These are phyloP conservation scores for Apiospora koreana DNA, from an alignment of 2,329 filamentous ascomycete species.

Conservation along the genomic window DNA sequence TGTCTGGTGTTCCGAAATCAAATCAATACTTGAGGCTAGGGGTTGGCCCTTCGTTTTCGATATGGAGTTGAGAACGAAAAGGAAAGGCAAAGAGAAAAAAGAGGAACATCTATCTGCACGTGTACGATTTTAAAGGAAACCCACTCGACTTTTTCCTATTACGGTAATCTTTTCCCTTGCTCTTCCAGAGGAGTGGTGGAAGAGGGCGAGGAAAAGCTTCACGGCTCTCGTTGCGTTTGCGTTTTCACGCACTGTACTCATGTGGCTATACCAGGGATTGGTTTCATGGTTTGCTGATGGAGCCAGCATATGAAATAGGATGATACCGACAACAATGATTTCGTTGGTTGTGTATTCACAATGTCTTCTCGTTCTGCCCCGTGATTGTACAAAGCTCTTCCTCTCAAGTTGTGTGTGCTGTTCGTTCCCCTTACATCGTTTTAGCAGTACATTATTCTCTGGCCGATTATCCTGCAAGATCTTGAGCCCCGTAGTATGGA, in stretches of 20 bases:
- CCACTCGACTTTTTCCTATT: constrained; percentile 9
- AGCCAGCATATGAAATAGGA: constrained; percentile 4
- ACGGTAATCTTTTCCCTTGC: constrained; percentile 7
- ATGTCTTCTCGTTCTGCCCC: background rate
- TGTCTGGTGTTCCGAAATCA: constrained; percentile 11
- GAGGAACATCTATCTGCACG: constrained; percentile 3
- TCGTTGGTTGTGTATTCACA: constrained; percentile 5
- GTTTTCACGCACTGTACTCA: constrained; percentile 11
- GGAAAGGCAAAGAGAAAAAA: background rate
- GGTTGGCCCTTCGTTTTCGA: constrained; percentile 9
- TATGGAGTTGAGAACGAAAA: constrained; percentile 11
- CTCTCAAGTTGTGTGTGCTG: background rate
- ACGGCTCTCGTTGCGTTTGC: constrained; percentile 11
- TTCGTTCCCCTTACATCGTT: background rate
- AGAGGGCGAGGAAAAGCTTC: background rate
- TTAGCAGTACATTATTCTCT: too few species aligned
- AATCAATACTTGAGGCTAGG: background rate
- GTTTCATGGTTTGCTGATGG: constrained; percentile 8
- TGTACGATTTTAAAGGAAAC: constrained; percentile 13
- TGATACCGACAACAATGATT: constrained; percentile 9
- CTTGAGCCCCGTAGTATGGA: background rate
- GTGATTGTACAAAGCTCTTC: background rate
- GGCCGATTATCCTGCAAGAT: background rate
- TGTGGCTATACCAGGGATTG: constrained; percentile 13
- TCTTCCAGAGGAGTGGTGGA: background rate